Evolutionary conservation across 2,329 filamentous ascomycete species (phyloP), one percentile per base, ranked within the genome.

Genomic region (Eutypa lata): DNA sequence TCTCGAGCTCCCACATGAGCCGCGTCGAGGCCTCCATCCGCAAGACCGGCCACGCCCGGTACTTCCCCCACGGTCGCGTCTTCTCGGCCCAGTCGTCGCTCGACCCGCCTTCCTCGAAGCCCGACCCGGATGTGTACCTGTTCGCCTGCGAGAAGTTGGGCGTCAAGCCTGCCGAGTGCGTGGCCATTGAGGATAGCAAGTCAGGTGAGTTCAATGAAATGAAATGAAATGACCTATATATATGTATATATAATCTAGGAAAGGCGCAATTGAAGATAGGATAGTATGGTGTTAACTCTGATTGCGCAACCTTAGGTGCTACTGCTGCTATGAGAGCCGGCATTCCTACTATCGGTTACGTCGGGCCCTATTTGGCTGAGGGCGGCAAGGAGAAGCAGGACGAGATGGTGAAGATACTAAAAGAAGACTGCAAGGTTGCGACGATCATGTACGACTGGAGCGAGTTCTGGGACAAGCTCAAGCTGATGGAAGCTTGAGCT

Each of bases 91-190:
- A 90, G 53, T 90, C 86, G 31, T 90, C 86, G 53, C 81, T 96
- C 62, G 76, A 82, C 53, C 83, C 78, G 66, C 91, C 91, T n/a
- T 92, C 90, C 51, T 89, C 85, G 72, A 96, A 96, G 82, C 91
- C 91, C 16, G 89, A 96, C 73, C 91, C 92, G 18, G 89, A 90
- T 61, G 88, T 96, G 73, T 96, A 96, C 76, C 73, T 91, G 58
- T 81, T 87, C 70, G 89, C 91, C 21, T 82, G 91, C 68, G 75
- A 91, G 73, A 75, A 83, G 67, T 79, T 95, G 49, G 87, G 87
- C 56, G 88, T 88, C 73, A 82, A 80, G 64, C 76, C 90, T 2
- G 76, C 76, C 46, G 87, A 95, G 77, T 86, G 82, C 60, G 79
- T 96, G 31, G 89, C 91, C 22, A 83, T 96, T 54, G 91, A 96